Evolutionary conservation across 2,329 filamentous ascomycete species (phyloP).

Genomic region (Verticillium nonalfalfae): DNA sequence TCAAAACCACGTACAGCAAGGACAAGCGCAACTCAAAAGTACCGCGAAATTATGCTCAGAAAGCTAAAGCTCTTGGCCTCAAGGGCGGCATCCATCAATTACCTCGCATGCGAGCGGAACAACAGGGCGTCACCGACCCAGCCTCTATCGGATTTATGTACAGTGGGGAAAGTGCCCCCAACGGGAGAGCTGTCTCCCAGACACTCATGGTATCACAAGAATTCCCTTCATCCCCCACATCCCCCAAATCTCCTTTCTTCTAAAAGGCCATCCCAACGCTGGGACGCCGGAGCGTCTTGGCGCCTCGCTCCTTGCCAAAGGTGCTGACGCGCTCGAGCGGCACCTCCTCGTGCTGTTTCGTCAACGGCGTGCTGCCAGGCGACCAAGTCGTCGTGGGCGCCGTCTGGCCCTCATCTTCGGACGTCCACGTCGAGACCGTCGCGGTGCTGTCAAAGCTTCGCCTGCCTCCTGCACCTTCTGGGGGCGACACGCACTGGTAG

Average conservation of each 20-base stretch:
- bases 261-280: conserved; percentile 10
- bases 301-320: conserved; percentile 7
- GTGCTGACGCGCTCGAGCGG: conserved; percentile 11
- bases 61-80: not conserved
- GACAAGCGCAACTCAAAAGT: too few species aligned
- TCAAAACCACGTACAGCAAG: too few species aligned
- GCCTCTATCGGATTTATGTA: not conserved
- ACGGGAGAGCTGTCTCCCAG: not conserved
- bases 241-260: not conserved
- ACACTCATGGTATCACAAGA: not conserved
- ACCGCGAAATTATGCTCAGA: not conserved
- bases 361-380: conserved; percentile 35
- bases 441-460: conserved; percentile 39
- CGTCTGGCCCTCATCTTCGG: conserved; percentile 35
- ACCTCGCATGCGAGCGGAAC: not conserved
- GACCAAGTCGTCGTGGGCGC: conserved; percentile 42
- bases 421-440: conserved; percentile 45
- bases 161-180: not conserved
- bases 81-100: not conserved
- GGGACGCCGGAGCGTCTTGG: conserved; percentile 1
- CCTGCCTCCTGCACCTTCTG: conserved; percentile 18
- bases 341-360: conserved; percentile 27
- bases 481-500: conserved; percentile 47
- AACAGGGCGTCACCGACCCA: not conserved
- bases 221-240: not conserved